Base-by-base conservation (phyloP, 2,329 filamentous ascomycete species). In the Tolypocladium guangdongense region DNA sequence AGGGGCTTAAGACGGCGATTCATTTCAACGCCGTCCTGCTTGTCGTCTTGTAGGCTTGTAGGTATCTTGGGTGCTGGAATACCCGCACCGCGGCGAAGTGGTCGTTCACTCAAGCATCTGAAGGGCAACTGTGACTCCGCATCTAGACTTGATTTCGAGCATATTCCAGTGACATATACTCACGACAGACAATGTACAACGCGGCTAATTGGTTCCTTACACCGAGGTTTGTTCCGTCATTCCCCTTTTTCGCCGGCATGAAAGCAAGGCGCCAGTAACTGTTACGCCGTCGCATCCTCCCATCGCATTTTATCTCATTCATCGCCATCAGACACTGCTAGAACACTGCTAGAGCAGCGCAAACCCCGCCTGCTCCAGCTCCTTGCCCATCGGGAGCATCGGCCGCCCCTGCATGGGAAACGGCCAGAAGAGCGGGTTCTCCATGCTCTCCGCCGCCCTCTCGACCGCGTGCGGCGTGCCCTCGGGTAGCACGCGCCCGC, bases 381-480 rank as follows among this genome's bases (percentile, higher is more conserved):
- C 68, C 33, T 69, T 60, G 0, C 77, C 77, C 0, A 64, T 68
- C 0, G 77, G 73, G 32, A 82, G 57, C 54, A 81, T 77, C 3
- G 79, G 78, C 24, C 78, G 70, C 0, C 79, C 79, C 58, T 82
- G 79, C 76, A 81, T 77, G 0, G 80, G 79, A 55, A 82, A 82
- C 0, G 79, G 78, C 80, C 80, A 83, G 59, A 82, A 82, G 2
- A 82, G 65, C 20, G 78, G 78, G 52, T 81, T 81, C 55, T 78
- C 74, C 56, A 74, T 63, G 22, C 60, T 66, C 24, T 72, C 71
- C 0, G 69, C 69, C 8, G 64, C 52, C 38, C 61, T 62, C 49
- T 63, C 60, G 6, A 64, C 55, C 1, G 30, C 55, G 1, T 54
- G 50, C 10, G 49, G 51, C 36, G 57, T 52, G 14, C 58, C 57